These are phyloP conservation scores for Vigna reflexopilosa DNA, from an alignment of 306 rosid genomes.

Conservation along the genomic window DNA sequence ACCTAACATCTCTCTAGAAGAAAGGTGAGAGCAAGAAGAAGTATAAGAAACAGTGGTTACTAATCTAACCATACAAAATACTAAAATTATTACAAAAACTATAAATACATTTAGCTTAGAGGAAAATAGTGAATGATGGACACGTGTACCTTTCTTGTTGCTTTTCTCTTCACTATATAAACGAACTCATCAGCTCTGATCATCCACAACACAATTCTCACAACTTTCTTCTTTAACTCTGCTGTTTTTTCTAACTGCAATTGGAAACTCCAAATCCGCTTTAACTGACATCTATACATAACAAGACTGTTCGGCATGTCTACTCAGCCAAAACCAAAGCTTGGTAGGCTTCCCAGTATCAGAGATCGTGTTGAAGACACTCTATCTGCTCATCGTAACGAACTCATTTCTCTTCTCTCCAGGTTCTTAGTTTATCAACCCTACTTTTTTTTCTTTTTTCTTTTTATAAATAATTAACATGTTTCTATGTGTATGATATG, in stretches of 20 bases:
- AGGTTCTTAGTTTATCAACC: constrained; percentile 55
- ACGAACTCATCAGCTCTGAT: not conserved
- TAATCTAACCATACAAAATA: not conserved
- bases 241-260: not conserved
- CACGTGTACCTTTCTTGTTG: constrained; percentile 28
- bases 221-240: constrained; percentile 14
- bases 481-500: not conserved
- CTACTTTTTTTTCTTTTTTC: not conserved
- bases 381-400: constrained; percentile 86
- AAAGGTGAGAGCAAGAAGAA: too few relatives aligned
- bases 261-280: not conserved
- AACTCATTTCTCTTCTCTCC: constrained; percentile 85
- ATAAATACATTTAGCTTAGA: not conserved
- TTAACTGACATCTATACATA: not conserved
- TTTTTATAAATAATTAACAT: not conserved
- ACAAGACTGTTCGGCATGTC: constrained; percentile 54
- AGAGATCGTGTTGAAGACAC: constrained; percentile 85
- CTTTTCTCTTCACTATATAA: constrained; percentile 19
- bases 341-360: constrained; percentile 67
- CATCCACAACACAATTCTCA: constrained; percentile 3
- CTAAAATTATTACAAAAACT: not conserved
- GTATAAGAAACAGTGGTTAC: too few relatives aligned
- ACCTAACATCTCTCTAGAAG: not conserved
- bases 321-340: constrained; percentile 54
- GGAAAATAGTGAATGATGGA: constrained; percentile 7